These are phyloP conservation scores for Davidsoniella neocaledoniae DNA, from an alignment of 2,329 filamentous ascomycete species.

Conservation along the genomic window DNA sequence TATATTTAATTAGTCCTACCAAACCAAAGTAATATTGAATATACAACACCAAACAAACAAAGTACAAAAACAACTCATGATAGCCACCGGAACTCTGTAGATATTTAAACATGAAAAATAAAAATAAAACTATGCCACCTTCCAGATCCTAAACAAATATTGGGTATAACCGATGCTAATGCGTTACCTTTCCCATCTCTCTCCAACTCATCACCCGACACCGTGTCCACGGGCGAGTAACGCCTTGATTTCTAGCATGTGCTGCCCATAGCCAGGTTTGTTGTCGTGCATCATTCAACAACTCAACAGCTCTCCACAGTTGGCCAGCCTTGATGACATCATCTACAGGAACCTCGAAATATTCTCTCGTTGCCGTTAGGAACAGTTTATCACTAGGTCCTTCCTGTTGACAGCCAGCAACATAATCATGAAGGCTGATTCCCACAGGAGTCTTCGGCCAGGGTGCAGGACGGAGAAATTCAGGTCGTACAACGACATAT, in stretches of 20 bases:
- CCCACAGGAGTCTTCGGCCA: neutral
- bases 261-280: conserved; percentile 9
- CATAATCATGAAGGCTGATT: neutral
- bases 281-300: conserved; percentile 4
- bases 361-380: conserved; percentile 4
- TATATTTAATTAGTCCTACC: too few relatives aligned
- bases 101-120: too few relatives aligned
- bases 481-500: conserved; percentile 10
- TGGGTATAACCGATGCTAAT: too few relatives aligned
- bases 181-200: neutral
- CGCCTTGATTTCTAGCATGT: conserved; percentile 7
- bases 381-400: neutral
- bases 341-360: conserved; percentile 5
- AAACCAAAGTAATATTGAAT: too few relatives aligned
- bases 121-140: too few relatives aligned
- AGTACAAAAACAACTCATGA: too few relatives aligned
- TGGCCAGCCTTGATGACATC: conserved; percentile 1
- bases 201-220: conserved; percentile 10
- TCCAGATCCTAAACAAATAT: too few relatives aligned
- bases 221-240: conserved; percentile 6
- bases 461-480: neutral
- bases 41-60: too few relatives aligned
- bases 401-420: conserved; percentile 4
- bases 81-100: too few relatives aligned
- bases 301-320: conserved; percentile 8